Percentiles rank a stretch among this genome's conserved stretches.
Evolutionary conservation across 2,329 filamentous ascomycete species (phyloP).

Genomic region (Fusarium sp.): DNA sequence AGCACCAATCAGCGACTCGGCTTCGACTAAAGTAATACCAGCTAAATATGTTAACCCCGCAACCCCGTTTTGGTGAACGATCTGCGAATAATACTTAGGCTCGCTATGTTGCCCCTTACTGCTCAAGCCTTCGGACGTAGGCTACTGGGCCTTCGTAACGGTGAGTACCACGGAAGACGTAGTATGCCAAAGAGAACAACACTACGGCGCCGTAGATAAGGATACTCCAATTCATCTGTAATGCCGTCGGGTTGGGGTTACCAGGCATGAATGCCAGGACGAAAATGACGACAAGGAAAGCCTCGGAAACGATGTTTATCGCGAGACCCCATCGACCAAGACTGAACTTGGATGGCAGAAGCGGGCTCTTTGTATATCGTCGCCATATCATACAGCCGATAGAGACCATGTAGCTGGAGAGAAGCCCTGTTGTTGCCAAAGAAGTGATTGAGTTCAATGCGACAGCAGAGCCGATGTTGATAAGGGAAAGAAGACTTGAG

Average conservation of each 20-base stretch:
- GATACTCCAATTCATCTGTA: constrained; percentile 42
- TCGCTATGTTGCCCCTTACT: background rate
- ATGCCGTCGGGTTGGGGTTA: constrained; percentile 27
- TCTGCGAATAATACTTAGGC: too few species aligned
- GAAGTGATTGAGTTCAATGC: constrained; percentile 39
- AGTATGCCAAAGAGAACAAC: constrained; percentile 29
- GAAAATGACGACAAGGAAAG: constrained; percentile 34
- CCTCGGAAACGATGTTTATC: constrained; percentile 34
- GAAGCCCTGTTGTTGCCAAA: constrained; percentile 28
- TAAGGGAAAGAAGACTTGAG: constrained; percentile 34
- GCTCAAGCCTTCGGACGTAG: constrained; percentile 28
- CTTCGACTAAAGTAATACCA: too few species aligned
- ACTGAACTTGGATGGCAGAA: constrained; percentile 36
- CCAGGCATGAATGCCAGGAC: constrained; percentile 40
- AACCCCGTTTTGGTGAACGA: too few species aligned
- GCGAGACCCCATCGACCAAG: constrained; percentile 35
- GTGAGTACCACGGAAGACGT: constrained; percentile 28
- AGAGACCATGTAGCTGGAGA: constrained; percentile 40
- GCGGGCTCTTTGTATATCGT: constrained; percentile 28
- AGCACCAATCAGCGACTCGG: too few species aligned
- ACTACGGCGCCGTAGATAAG: constrained; percentile 30
- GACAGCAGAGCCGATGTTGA: constrained; percentile 40
- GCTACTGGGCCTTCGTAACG: constrained; percentile 36
- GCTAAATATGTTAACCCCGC: too few species aligned
- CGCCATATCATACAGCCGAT: constrained; percentile 42